Evolutionary conservation across 2,329 filamentous ascomycete species (phyloP).

Genomic region (Fusarium aywerte): DNA sequence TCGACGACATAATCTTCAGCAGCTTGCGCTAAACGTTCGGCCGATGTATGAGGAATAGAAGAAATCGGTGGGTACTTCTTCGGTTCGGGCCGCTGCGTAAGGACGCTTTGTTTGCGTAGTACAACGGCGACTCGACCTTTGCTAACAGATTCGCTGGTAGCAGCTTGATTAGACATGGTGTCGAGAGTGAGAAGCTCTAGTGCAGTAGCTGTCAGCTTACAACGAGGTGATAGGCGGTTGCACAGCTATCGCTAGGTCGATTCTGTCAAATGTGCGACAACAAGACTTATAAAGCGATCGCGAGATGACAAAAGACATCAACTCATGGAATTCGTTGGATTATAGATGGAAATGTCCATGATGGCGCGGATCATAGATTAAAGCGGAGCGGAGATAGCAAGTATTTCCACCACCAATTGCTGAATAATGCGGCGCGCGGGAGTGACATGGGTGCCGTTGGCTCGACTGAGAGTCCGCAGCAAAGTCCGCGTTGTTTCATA

Average conservation of each 20-base stretch:
- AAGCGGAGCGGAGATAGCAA: conserved; percentile 33
- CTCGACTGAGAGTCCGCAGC: conserved; percentile 17
- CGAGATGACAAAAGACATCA: not conserved
- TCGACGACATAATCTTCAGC: conserved; percentile 42
- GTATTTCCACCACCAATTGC: conserved; percentile 12
- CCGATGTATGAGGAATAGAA: conserved; percentile 50
- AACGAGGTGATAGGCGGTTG: not conserved
- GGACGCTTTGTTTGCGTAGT: conserved; percentile 43
- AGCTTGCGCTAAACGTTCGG: conserved; percentile 47
- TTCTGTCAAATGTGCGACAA: not conserved
- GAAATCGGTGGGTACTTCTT: conserved; percentile 46
- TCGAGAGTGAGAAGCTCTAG: not conserved
- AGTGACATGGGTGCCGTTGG: not conserved
- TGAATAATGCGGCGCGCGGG: conserved; percentile 32
- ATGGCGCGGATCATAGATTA: conserved; percentile 18
- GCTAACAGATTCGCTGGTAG: conserved; percentile 9
- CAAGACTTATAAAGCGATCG: not conserved
- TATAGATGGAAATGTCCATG: not conserved
- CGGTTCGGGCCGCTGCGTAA: conserved; percentile 33
- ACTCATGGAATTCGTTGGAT: not conserved
- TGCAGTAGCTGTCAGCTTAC: conserved; percentile 23
- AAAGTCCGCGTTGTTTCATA: conserved; percentile 21
- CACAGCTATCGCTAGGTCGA: not conserved
- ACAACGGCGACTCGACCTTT: conserved; percentile 29
- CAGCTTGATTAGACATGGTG: conserved; percentile 30